Conservation (phyloP, 2,329 filamentous ascomycete species). For the Ilyonectria robusta region DNA sequence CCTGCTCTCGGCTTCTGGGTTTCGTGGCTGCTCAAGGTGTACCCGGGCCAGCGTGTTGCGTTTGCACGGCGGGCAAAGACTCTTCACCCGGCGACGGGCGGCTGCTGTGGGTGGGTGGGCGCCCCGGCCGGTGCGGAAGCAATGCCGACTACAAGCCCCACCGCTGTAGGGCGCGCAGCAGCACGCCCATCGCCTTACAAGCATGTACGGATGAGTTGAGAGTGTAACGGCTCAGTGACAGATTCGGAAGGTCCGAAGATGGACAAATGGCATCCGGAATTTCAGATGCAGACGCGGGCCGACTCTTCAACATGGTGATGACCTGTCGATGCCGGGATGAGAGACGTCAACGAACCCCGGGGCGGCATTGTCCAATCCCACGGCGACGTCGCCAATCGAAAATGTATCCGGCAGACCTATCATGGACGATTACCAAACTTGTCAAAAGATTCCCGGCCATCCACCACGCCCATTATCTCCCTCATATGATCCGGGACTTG, state of each 20-base stretch:
- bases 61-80: background rate
- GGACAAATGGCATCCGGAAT: background rate
- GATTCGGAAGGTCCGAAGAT: background rate
- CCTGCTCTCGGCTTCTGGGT: too few relatives aligned
- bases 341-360: background rate
- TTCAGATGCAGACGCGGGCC: background rate
- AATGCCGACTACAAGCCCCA: conserved; percentile 19
- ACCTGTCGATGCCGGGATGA: background rate
- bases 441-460: background rate
- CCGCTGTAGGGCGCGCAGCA: conserved; percentile 18
- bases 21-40: background rate
- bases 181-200: background rate
- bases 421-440: background rate
- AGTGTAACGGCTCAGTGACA: background rate
- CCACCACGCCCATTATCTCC: background rate
- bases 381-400: conserved; percentile 7
- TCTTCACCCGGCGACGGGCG: conserved; percentile 1
- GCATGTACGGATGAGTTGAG: too few relatives aligned
- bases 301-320: background rate
- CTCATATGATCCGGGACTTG: background rate
- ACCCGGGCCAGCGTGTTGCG: background rate
- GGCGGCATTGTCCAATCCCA: background rate
- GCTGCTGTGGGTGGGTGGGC: background rate
- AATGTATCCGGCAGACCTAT: background rate
- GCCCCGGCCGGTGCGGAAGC: conserved; percentile 30